These are phyloP conservation scores for Ambispora gerdemannii DNA, from an alignment of 192 early-diverging fungal genomes.

Conservation along the genomic window DNA sequence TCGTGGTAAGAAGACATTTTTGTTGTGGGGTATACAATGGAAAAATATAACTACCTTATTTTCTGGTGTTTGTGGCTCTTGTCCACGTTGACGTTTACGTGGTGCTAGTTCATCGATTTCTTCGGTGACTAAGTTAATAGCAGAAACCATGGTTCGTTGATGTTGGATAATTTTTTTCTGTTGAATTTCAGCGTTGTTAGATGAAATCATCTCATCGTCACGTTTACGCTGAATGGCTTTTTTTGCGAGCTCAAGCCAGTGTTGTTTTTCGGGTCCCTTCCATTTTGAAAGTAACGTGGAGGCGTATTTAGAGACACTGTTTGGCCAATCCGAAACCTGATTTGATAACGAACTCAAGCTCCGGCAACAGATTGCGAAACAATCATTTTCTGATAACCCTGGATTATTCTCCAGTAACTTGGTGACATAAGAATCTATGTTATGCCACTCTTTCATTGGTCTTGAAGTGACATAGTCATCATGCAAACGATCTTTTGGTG, in stretches of 20 bases:
- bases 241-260: conserved; percentile 22
- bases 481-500: conserved; percentile 14
- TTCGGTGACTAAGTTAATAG: conserved; percentile 22
- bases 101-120: conserved; percentile 16
- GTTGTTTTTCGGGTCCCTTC: conserved; percentile 23
- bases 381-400: conserved; percentile 24
- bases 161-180: conserved; percentile 20
- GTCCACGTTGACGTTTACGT: conserved; percentile 15
- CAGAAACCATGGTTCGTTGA: conserved; percentile 12
- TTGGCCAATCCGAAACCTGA: conserved; percentile 23
- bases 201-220: conserved; percentile 13
- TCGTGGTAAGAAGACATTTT: conserved; percentile 23
- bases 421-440: conserved; percentile 20
- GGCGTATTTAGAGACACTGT: conserved; percentile 24
- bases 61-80: conserved; percentile 9
- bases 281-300: conserved; percentile 27
- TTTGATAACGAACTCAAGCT: conserved; percentile 22
- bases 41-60: conserved; percentile 24
- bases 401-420: conserved; percentile 27
- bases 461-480: conserved; percentile 26
- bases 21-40: conserved; percentile 20
- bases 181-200: conserved; percentile 26
- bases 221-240: conserved; percentile 2
- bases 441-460: conserved; percentile 29
- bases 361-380: conserved; percentile 3